Base-by-base conservation (phyloP, 2,329 filamentous ascomycete species). In the Westerdykella ornata region DNA sequence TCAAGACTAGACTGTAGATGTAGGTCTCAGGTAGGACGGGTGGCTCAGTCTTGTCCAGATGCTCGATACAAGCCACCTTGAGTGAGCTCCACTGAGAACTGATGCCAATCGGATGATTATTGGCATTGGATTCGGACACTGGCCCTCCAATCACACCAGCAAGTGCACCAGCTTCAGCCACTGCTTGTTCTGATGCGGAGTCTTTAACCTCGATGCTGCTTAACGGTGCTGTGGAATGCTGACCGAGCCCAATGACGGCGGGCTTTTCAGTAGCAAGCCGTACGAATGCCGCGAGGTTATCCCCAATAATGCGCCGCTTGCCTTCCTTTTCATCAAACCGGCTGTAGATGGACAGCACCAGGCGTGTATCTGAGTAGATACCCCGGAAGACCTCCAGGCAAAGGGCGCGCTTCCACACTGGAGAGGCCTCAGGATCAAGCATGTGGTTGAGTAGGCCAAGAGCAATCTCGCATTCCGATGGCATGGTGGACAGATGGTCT, bases 331-430 rank as follows among this genome's bases (percentile, higher is more conserved):
- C 76, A 59, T 98, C 90, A 53, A 88, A 97, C 13, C 85, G 72
- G 5, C 79, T 74, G 59, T 87, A 97, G 2, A 95, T 86, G 29
- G 83, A 80, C 32, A 92, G 74, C 2, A 96, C 73, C 16, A 95
- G 73, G 9, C 76, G 75, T 28, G 88, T 80, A 45, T 97, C 88
- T 0, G 84, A 76, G 65, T 95, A 95, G 5, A 97, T 77, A 5
- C 84, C 84, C 42, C 86, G 79, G 54, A 96, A 87, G 0, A 96
- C 79, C 60, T 98, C 92, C 78, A 98, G 86, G 48, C 88, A 94
- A 5, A 97, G 67, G 0, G 87, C 82, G 43, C 90, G 77, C 63
- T 90, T 96, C 92, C 94, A 98, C 4, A 81, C 59, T 0, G 80
- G 74, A 2, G 83, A 81, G 12, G 72, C 71, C 48, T 97, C 92